These are phyloP conservation scores for Ophiostoma sp. DNA, from an alignment of 2,329 filamentous ascomycete species.

Conservation along the genomic window DNA sequence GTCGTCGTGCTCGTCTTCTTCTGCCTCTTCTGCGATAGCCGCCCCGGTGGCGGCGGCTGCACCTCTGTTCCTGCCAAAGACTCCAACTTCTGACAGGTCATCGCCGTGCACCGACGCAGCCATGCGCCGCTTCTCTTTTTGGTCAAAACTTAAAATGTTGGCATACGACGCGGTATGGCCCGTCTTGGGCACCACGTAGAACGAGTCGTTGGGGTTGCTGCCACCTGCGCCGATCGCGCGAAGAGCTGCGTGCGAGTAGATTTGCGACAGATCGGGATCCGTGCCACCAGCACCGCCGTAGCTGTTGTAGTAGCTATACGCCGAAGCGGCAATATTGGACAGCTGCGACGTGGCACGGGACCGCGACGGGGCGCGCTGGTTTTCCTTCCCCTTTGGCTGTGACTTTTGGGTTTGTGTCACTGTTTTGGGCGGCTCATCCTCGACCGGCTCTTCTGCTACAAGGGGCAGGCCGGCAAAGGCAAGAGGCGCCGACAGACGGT, in stretches of 20 bases:
- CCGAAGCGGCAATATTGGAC: slow-evolving; percentile 14
- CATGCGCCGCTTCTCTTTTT: slow-evolving; percentile 57
- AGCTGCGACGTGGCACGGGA: slow-evolving; percentile 29
- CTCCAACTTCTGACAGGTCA: slow-evolving; percentile 29
- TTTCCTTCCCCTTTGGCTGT: background rate
- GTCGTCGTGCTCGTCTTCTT: slow-evolving; percentile 53
- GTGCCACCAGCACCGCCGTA: slow-evolving; percentile 15
- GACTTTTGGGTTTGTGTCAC: background rate
- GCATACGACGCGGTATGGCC: slow-evolving; percentile 92
- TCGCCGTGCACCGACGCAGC: slow-evolving; percentile 29
- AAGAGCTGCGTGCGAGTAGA: slow-evolving; percentile 82
- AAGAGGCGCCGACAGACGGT: slow-evolving; percentile 79
- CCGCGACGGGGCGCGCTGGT: background rate
- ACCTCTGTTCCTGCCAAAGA: slow-evolving; percentile 15
- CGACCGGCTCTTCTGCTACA: slow-evolving; percentile 27
- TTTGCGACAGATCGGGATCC: slow-evolving; percentile 72
- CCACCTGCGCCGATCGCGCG: slow-evolving; percentile 61
- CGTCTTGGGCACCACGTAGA: slow-evolving; percentile 89
- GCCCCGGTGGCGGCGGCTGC: background rate
- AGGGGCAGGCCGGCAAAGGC: slow-evolving; percentile 90
- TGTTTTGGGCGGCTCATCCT: too few species aligned
- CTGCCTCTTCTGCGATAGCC: background rate
- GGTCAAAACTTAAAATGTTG: slow-evolving; percentile 69
- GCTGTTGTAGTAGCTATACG: slow-evolving; percentile 21
- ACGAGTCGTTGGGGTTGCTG: slow-evolving; percentile 59